phyloP scores from a whole-genome alignment of 345 rosid species.

The Alliaria petiolata region DNA sequence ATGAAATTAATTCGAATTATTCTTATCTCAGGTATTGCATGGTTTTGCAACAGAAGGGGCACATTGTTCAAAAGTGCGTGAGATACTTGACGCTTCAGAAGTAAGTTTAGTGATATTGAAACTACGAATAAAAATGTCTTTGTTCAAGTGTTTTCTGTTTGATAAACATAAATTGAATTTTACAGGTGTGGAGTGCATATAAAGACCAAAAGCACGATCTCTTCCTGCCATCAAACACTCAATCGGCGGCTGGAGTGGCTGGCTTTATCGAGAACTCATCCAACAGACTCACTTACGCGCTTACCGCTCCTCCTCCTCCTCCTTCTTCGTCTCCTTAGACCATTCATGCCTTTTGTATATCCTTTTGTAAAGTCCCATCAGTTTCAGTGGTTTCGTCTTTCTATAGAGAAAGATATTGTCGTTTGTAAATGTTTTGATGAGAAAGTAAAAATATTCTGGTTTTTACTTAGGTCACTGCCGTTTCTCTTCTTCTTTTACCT shows the following conservation, averaged over 20 bases:
- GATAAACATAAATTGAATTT: not conserved
- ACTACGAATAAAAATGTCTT: not conserved
- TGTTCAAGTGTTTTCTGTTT: not conserved
- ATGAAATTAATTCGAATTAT: not conserved
- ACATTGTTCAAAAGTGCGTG: conserved; percentile 82
- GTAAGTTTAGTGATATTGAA: conserved; percentile 44
- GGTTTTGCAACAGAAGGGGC: conserved; percentile 99
- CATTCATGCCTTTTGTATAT: conserved; percentile 10
- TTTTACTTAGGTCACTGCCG: not conserved
- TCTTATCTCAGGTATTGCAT: conserved; percentile 65
- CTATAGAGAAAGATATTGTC: conserved; percentile 6
- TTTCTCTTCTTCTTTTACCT: not conserved
- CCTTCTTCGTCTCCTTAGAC: conserved; percentile 12
- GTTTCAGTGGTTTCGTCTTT: conserved; percentile 1
- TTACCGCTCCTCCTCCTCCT: conserved; percentile 64
- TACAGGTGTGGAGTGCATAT: conserved; percentile 92
- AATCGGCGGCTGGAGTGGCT: conserved; percentile 95
- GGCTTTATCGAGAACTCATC: conserved; percentile 91
- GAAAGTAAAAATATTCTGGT: conserved; percentile 3
- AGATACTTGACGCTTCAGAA: conserved; percentile 80
- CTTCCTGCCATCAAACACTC: conserved; percentile 91
- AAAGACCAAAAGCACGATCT: conserved; percentile 98
- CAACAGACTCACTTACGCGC: conserved; percentile 72
- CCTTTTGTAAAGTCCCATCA: conserved; percentile 23
- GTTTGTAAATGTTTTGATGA: conserved; percentile 34